Evolutionary conservation across 208 protist genomes (phyloP), one percentile per base, ranked within the genome.

Genomic region (Phytomonas sp.): DNA sequence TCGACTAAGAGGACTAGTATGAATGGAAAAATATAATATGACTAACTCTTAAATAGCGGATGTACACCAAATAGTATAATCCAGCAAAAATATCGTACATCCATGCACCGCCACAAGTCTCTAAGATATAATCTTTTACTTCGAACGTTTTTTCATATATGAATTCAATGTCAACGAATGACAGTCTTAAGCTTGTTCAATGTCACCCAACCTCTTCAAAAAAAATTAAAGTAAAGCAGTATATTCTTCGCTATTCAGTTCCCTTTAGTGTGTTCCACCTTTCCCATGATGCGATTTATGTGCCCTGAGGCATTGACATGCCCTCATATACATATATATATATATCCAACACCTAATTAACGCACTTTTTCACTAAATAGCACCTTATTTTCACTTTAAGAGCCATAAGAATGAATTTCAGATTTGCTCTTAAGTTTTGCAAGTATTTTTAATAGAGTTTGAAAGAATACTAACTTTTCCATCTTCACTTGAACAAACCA

Each of bases 401-500:
- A 2, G 13, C 4, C 13, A 51, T 6, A 51, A 51, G 40, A 51
- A 51, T 51, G 13, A 3, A 51, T 51, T 51, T 51, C 40, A 51
- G 13, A 51, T 51, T 51, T 2, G 20, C 13, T 51, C 13, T 17
- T 20, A 51, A 51, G 40, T 51, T 51, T 51, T 51, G 40, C 40
- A 51, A 51, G 40, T 51, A 20, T 20, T 51, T 51, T 51, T 51
- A 51, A 51, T 51, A 51, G 40, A 51, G 40, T 51, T 51, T 51
- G 40, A 51, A 20, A 51, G 40, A 51, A 51, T 51, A 15, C 40
- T 51, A 26, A 93, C 59, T 60, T 83, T 77, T 13, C 87, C 87
- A 62, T 93, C 87, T 59, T 86, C 81, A 2, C 78, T 79, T 70
- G 79, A 93, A 64, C 82, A 89, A 6, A 93, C 80, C 20, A 85